Evolutionary conservation across 805 yeast species (phyloP), one percentile per base, ranked within the genome.

Genomic region (Wickerhamomyces silvicola): DNA sequence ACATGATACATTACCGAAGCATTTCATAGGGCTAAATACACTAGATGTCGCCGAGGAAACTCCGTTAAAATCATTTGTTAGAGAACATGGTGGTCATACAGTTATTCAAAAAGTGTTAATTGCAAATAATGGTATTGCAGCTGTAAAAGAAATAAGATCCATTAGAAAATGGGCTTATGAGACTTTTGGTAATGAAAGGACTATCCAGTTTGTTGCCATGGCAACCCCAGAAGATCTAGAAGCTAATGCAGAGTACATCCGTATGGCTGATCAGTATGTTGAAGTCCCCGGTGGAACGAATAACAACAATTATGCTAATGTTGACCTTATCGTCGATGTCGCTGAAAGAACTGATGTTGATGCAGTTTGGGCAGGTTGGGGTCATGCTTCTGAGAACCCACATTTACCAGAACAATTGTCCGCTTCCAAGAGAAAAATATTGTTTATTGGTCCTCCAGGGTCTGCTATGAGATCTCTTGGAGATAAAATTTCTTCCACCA

Each of bases 361-460:
- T 58, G 99, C 98, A 17, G 99, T 92, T 37, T 92, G 99, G 99
- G 99, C 99, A 22, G 99, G 99, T 52, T 92, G 99, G 99, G 99
- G 99, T 52, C 98, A 94, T 58, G 99, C 99, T 18, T 85, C 96
- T n/a, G 99, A 92, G 67, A 90, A 94, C 64, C 99, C 99, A 18
- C 59, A 67, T 28, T 74, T 92, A 45, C 99, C 99, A 18, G 98
- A 92, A 62, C 77, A 73, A 60, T 71, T 92, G 57, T 97, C 97
- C 11, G 80, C 81, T n/a, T 86, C 96, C 13, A 86, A 88, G 39
- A 81, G 86, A 60, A 83, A 74, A 53, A 82, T 94, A 50, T 71
- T 92, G 35, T 92, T 92, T 54, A 92, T 92, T 58, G 99, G 99
- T 44, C 99, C 99, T 40, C 98, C 99, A 44, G 97, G 97, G 25